phyloP scores from a whole-genome alignment of 208 protist genomes.

The Wallacemonas sp. region DNA sequence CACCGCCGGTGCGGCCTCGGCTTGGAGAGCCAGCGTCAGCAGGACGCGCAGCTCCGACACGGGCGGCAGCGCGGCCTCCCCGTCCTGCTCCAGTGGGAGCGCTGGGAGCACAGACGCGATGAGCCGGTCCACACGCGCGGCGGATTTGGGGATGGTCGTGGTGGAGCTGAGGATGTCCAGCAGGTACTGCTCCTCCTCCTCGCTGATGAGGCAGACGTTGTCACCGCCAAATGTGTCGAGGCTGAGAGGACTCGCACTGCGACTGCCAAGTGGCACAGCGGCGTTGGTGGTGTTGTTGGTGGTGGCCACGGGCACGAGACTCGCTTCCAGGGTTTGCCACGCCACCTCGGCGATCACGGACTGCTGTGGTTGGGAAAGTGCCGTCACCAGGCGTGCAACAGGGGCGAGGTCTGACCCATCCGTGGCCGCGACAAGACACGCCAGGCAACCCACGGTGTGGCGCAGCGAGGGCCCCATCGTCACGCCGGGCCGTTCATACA shows the following conservation, averaged over 20 bases:
- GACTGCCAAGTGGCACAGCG: background rate
- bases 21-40: slow-evolving; percentile 13
- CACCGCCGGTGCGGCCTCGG: background rate
- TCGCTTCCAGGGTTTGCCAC: slow-evolving; percentile 22
- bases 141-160: background rate
- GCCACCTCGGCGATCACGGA: slow-evolving; percentile 31
- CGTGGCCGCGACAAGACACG: slow-evolving; percentile 43
- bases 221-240: background rate
- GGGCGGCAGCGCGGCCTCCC: slow-evolving; percentile 7
- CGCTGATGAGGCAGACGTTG: slow-evolving; percentile 11
- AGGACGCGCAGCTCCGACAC: slow-evolving; percentile 12
- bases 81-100: background rate
- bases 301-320: slow-evolving; percentile 7
- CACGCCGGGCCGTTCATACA: slow-evolving; percentile 19
- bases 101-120: background rate
- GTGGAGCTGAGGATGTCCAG: slow-evolving; percentile 3
- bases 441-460: slow-evolving; percentile 62
- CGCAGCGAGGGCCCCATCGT: slow-evolving; percentile 57
- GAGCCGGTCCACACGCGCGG: background rate
- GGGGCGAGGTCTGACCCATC: slow-evolving; percentile 17
- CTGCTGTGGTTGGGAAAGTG: slow-evolving; percentile 19
- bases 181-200: slow-evolving; percentile 13
- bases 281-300: too few relatives aligned
- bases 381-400: slow-evolving; percentile 20
- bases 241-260: background rate